Evolutionary conservation across 371 early-diverging fungal genomes (phyloP).

Genomic region (Apophysomyces variabilis): DNA sequence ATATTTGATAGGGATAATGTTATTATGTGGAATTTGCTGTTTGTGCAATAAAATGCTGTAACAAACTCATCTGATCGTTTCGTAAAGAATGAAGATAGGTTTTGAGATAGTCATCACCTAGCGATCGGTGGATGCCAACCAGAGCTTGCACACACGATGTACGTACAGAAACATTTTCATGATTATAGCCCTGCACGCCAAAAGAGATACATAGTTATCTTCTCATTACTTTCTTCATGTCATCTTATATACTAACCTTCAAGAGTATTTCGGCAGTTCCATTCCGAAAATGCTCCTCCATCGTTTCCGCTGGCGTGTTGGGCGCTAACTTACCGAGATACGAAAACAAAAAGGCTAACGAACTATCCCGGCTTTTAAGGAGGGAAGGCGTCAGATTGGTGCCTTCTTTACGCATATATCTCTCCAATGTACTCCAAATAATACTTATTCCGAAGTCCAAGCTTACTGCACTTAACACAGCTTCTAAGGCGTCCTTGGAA

Average conservation of each 20-base stretch:
- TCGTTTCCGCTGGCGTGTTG: neutral
- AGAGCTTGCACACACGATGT: slow-evolving; percentile 34
- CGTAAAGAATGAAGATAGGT: slow-evolving; percentile 24
- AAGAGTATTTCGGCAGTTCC: slow-evolving; percentile 19
- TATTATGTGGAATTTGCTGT: neutral
- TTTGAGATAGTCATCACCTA: slow-evolving; percentile 30
- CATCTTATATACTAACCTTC: slow-evolving; percentile 13
- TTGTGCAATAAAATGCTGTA: slow-evolving; percentile 21
- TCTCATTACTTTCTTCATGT: neutral
- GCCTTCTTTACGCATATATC: neutral
- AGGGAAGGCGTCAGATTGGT: neutral
- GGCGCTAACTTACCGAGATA: slow-evolving; percentile 19
- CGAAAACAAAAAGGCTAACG: slow-evolving; percentile 2
- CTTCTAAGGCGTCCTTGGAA: neutral
- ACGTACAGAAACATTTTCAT: slow-evolving; percentile 24
- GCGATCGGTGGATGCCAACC: slow-evolving; percentile 25
- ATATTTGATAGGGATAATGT: neutral
- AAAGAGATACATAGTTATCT: neutral
- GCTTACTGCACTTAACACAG: neutral
- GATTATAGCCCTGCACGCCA: slow-evolving; percentile 24
- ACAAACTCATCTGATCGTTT: slow-evolving; percentile 27
- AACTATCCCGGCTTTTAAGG: neutral
- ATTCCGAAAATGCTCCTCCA: slow-evolving; percentile 17
- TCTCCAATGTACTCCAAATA: neutral
- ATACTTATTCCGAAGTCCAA: neutral